Conservation (phyloP, 169 alveolate species). For the Perkinsus olseni region DNA sequence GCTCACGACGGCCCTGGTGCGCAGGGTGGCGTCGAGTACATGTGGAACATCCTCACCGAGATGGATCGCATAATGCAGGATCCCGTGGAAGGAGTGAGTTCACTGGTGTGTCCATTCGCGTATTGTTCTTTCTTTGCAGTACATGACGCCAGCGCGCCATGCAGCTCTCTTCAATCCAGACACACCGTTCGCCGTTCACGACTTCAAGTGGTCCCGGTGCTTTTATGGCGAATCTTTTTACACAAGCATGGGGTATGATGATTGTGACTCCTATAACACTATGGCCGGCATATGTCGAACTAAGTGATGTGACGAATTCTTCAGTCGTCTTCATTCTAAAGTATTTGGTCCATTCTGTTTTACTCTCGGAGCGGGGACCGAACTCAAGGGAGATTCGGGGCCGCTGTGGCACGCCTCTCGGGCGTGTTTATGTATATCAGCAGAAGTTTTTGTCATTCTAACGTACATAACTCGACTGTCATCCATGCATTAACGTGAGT, state of each 20-base stretch:
- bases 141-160: neutral
- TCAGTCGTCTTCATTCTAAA: neutral
- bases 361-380: neutral
- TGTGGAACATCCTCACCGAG: neutral
- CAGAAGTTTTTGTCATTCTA: neutral
- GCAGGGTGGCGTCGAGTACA: neutral
- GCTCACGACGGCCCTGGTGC: neutral
- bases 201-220: neutral
- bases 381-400: no score
- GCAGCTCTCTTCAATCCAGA: neutral
- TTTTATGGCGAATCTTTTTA: neutral
- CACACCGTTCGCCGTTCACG: neutral
- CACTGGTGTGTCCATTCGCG: neutral
- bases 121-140: neutral
- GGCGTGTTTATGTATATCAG: neutral
- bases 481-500: neutral
- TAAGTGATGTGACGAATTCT: no score
- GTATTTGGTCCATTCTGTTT: neutral
- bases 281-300: neutral
- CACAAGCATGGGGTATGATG: neutral
- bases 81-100: neutral
- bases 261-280: neutral
- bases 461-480: neutral
- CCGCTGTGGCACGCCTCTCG: no score
- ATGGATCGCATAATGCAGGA: neutral